phyloP scores from a whole-genome alignment of 2,329 filamentous ascomycete species.

The Fusarium torreyae region DNA sequence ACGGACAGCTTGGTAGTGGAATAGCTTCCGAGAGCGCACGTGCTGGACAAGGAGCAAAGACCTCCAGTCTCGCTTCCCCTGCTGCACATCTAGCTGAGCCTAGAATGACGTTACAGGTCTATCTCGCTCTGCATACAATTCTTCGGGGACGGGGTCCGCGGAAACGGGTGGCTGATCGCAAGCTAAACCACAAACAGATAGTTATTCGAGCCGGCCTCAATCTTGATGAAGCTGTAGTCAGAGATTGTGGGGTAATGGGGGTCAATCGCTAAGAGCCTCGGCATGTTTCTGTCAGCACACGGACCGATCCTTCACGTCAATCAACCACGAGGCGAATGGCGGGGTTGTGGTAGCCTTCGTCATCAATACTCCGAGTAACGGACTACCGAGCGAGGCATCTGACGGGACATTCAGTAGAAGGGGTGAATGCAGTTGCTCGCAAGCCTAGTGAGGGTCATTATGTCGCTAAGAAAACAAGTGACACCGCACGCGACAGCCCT shows the following conservation, averaged over 20 bases:
- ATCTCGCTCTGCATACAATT: not conserved
- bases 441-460: conserved; percentile 1
- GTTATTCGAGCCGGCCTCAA: not conserved
- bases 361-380: too few relatives aligned
- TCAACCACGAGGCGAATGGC: too few relatives aligned
- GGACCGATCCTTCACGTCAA: too few relatives aligned
- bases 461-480: not conserved
- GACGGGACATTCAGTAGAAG: not conserved
- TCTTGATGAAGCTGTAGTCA: not conserved
- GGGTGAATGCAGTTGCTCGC: not conserved
- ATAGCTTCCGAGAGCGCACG: conserved; percentile 32
- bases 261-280: conserved; percentile 2
- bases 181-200: conserved; percentile 32
- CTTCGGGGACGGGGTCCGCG: conserved; percentile 1
- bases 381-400: too few relatives aligned
- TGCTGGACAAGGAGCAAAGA: not conserved
- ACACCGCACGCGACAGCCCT: conserved; percentile 22
- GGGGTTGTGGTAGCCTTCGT: not conserved
- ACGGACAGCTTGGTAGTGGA: conserved; percentile 15
- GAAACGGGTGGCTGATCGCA: conserved; percentile 29
- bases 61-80: not conserved
- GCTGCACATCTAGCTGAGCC: not conserved
- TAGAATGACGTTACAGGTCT: conserved; percentile 7
- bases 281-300: not conserved
- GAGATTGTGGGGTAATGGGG: conserved; percentile 28